Conservation (phyloP, 2,329 filamentous ascomycete genomes). For the Leptographium wingfieldii region DNA sequence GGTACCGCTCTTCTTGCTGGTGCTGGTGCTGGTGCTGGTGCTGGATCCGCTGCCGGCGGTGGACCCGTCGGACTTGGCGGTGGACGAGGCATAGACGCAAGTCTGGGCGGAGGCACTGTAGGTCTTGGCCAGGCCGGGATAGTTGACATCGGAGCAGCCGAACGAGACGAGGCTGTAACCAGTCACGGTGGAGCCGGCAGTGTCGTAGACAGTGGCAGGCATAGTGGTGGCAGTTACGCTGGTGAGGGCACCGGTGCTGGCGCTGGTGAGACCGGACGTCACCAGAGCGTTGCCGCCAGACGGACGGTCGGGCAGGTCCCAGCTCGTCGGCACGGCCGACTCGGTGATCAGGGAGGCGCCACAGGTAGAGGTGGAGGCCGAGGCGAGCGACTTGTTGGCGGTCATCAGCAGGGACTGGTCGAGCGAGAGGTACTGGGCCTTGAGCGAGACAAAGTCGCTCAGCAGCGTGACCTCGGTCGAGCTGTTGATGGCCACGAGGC, state of each 20-base stretch:
- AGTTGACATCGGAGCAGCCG: constrained; percentile 7
- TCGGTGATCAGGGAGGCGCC: not conserved
- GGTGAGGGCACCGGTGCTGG: constrained; percentile 1
- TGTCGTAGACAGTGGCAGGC: constrained; percentile 4
- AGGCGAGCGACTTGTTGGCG: not conserved
- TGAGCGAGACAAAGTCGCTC: constrained; percentile 1
- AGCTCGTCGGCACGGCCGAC: not conserved
- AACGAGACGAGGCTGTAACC: constrained; percentile 3
- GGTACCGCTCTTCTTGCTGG: not conserved
- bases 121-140: constrained; percentile 2
- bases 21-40: not conserved
- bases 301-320: constrained; percentile 2
- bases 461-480: constrained; percentile 4
- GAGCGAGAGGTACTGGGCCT: not conserved
- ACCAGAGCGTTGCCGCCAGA: constrained; percentile 1
- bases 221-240: constrained; percentile 5
- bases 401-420: not conserved
- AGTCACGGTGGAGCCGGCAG: constrained; percentile 2
- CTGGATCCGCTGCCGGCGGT: not conserved
- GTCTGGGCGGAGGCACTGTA: constrained; percentile 2
- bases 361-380: not conserved
- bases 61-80: not conserved
- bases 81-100: constrained; percentile 1
- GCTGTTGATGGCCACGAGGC: constrained; percentile 3
- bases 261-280: not conserved